Base-by-base conservation (phyloP, 1,284 basidiomycete genomes). In the Sporisorium sorghi region DNA sequence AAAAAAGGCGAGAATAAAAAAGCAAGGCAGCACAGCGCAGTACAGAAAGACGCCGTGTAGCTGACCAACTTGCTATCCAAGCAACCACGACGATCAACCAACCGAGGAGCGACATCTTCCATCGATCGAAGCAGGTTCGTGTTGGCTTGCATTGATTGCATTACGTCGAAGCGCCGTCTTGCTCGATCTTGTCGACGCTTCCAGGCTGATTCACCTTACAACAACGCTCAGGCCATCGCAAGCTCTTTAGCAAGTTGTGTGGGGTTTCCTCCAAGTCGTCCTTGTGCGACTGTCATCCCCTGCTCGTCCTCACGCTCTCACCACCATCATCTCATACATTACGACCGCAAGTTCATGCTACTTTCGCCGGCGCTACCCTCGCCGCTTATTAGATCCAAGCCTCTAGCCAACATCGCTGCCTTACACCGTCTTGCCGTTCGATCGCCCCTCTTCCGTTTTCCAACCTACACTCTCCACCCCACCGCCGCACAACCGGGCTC, bases 331-430 rank as follows among this genome's bases (percentile, higher is more conserved):
- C 33, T 35, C 21, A 14, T 39, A n/a, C 30, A 14, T 11, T 19
- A 8, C 8, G 24, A 40, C 28, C 19, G 28, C 37, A 14, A 56
- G 52, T 70, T 70, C 57, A 70, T 70, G 67, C 67, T 35, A 51
- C 57, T 54, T 40, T 33, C 60, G 56, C 33, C 57, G 58, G 61
- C 61, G 61, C 66, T 69, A 12, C 43, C 57, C n/a, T 64, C 61
- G 67, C 61, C 53, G 32, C 37, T 64, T 23, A 12, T 60, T 11
- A 50, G 56, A 43, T 35, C 60, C 43, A 33, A 39, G 21, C 32
- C 21, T 10, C 3, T 43, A 19, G 24, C 28, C 24, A 42, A 21
- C 35, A 19, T 47, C 21, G 19, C 39, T 17, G 24, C 47, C 14
- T 47, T 24, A 2, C 5, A 24, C 17, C 35, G 48, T 47, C 35